Percentiles rank a stretch among this genome's conserved stretches.
phyloP scores from a whole-genome alignment of 2,329 filamentous ascomycete genomes.

The Cercospora sp. region DNA sequence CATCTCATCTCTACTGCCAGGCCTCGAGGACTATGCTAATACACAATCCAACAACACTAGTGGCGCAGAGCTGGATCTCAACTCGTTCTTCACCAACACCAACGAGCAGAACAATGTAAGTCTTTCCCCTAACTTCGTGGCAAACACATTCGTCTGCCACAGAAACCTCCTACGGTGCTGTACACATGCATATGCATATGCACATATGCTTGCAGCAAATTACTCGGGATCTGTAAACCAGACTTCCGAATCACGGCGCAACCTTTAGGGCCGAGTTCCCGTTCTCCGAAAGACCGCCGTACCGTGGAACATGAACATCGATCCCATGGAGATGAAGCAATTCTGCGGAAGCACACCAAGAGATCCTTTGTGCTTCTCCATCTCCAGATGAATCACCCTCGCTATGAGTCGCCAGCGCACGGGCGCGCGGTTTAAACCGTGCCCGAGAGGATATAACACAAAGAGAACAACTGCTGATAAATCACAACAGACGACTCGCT shows the following conservation, averaged over 20 bases:
- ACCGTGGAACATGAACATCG: not conserved
- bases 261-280: not conserved
- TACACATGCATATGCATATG: not conserved
- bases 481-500: not conserved
- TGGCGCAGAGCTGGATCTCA: slow-evolving; percentile 31
- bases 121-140: not conserved
- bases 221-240: not conserved
- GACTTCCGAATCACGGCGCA: not conserved
- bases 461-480: not conserved
- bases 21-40: slow-evolving; percentile 46
- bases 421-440: not conserved
- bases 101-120: slow-evolving; percentile 18
- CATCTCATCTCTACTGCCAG: slow-evolving; percentile 42
- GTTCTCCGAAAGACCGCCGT: not conserved
- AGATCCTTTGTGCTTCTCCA: not conserved
- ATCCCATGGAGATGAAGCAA: not conserved
- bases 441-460: not conserved
- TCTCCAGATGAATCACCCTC: not conserved
- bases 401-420: not conserved
- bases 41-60: slow-evolving; percentile 24
- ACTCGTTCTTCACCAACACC: slow-evolving; percentile 30
- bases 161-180: not conserved
- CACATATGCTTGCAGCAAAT: not conserved
- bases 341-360: not conserved
- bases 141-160: not conserved